phyloP scores from a whole-genome alignment of 331 rosid genomes.

The Dryas integrifolia region DNA sequence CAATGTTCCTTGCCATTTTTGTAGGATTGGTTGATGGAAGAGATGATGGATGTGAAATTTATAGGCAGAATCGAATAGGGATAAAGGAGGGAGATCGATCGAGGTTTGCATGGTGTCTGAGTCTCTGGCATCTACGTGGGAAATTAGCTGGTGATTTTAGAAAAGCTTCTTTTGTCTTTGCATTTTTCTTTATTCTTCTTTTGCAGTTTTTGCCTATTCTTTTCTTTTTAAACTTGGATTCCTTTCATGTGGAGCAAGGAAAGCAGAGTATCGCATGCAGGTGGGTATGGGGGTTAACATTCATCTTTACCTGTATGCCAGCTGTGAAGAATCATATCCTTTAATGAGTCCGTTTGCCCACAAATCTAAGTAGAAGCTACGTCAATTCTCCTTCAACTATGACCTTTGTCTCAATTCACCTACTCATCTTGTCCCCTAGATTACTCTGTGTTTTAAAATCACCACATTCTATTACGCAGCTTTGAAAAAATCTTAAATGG shows the following conservation, averaged over 20 bases:
- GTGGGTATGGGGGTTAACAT: not conserved
- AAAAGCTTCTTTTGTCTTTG: slow-evolving; percentile 48
- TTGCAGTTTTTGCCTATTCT: slow-evolving; percentile 5
- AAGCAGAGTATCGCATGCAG: slow-evolving; percentile 39
- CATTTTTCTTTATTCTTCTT: slow-evolving; percentile 35
- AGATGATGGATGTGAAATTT: slow-evolving; percentile 12
- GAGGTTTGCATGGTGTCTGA: slow-evolving; percentile 14
- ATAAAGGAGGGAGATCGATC: slow-evolving; percentile 41
- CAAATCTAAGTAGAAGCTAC: no score
- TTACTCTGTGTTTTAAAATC: no score
- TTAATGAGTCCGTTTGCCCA: not conserved
- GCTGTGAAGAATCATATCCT: not conserved
- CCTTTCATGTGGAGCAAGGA: slow-evolving; percentile 63
- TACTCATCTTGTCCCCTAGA: no score
- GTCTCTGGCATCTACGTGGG: slow-evolving; percentile 23
- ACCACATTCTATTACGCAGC: no score
- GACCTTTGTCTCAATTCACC: no score
- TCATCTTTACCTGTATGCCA: slow-evolving; percentile 12
- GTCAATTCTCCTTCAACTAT: no score
- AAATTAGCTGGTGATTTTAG: slow-evolving; percentile 32
- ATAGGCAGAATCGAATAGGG: slow-evolving; percentile 39
- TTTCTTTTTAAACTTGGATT: slow-evolving; percentile 36
- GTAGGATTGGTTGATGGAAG: slow-evolving; percentile 2
- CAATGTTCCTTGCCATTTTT: slow-evolving; percentile 52
- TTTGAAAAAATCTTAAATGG: no score